Conservation (phyloP, 805 yeast species). For the Cephaloascus fragrans region DNA sequence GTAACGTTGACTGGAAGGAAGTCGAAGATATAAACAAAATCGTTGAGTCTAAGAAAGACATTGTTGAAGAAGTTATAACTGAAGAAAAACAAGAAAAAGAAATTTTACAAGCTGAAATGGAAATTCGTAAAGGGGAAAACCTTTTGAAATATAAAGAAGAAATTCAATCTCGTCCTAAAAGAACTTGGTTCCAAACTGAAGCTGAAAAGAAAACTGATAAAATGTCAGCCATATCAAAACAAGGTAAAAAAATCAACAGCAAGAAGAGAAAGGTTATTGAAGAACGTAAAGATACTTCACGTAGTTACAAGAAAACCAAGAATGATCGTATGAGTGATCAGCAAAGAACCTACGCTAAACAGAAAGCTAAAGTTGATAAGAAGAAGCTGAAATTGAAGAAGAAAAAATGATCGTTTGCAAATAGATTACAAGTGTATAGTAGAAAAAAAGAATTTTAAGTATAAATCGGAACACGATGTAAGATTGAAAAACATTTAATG, state of each 20-base stretch:
- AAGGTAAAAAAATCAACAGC: slow-evolving; percentile 49
- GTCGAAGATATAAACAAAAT: slow-evolving; percentile 59
- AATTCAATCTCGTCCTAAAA: slow-evolving; percentile 80
- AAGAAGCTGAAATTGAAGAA: slow-evolving; percentile 16
- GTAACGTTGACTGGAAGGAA: slow-evolving; percentile 85
- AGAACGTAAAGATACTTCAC: slow-evolving; percentile 40
- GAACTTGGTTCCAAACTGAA: slow-evolving; percentile 90
- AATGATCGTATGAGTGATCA: slow-evolving; percentile 52
- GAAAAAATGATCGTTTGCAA: slow-evolving; percentile 6
- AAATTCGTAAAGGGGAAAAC: slow-evolving; percentile 77
- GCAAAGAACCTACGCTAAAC: slow-evolving; percentile 25
- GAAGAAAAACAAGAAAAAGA: slow-evolving; percentile 91
- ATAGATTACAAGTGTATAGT: not conserved
- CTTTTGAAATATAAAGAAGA: slow-evolving; percentile 71
- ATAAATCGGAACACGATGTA: too few species aligned
- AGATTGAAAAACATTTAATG: too few species aligned
- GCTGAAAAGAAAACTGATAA: slow-evolving; percentile 36
- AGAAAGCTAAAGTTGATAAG: slow-evolving; percentile 12
- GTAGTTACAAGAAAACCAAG: slow-evolving; percentile 76
- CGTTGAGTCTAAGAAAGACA: slow-evolving; percentile 48
- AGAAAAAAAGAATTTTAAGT: not conserved
- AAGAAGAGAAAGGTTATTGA: slow-evolving; percentile 67
- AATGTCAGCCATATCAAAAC: slow-evolving; percentile 30
- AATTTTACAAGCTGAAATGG: slow-evolving; percentile 82
- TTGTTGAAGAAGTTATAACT: slow-evolving; percentile 65